Evolutionary conservation across 2,329 filamentous ascomycete species (phyloP), one percentile per base, ranked within the genome.

Genomic region (Penicillium sp.): DNA sequence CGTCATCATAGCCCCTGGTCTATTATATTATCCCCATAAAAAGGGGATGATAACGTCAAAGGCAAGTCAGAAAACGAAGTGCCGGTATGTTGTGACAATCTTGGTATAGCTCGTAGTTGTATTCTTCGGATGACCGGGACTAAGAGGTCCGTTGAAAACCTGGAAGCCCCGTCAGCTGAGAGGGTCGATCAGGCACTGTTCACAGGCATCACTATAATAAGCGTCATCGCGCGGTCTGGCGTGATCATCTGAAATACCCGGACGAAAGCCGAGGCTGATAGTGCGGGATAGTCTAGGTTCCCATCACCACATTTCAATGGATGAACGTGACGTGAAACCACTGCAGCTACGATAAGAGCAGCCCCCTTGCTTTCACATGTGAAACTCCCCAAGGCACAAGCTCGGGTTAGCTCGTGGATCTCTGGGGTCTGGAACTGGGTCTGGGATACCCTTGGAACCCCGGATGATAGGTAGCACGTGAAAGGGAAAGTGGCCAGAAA

Each of bases 401-500:
- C 38, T 44, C 44, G 38, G 38, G 29, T 43, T 49, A 33, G 49
- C 53, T 53, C 45, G 47, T 55, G 50, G 42, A 50, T 38, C 39
- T 45, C 31, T 32, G 47, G 35, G 47, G 31, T 46, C 37, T 35
- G 42, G 37, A 23, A n/a, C 42, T 15, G 23, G 41, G n/a, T 35
- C 9, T 29, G 33, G 41, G 43, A 41, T 8, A 35, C 12, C 39
- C 23, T 42, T 43, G 41, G 42, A 27, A 12, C 38, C 37, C 23
- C 23, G 38, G 38, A 27, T 40, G 38, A 40, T 7, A 13, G 37
- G 20, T 23, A 41, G 37, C 53, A 56, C 52, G 54, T 56, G 54
- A 56, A 54, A 52, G 41, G 37, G 28, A 48, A 47, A 54, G 38
- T 54, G 52, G 52, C 41, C 49, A 49, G 31, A 18, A 4, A 25